These are phyloP conservation scores for Alternaria metachromatica DNA, from an alignment of 2,329 filamentous ascomycete species.

Conservation along the genomic window DNA sequence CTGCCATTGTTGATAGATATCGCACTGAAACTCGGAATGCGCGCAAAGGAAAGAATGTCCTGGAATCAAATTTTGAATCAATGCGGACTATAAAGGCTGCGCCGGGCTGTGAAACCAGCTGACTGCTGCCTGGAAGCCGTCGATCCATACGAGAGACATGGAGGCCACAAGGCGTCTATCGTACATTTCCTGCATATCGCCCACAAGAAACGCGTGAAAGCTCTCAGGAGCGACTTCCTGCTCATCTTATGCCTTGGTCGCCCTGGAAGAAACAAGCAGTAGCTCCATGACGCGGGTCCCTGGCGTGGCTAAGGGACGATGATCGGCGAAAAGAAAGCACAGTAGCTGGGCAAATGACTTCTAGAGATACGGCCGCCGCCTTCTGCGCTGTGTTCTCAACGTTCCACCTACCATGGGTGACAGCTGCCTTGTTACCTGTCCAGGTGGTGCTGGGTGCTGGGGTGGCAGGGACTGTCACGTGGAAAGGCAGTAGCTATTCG, in stretches of 20 bases:
- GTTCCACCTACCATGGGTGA: background rate
- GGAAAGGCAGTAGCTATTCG: conserved; percentile 3
- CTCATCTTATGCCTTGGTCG: background rate
- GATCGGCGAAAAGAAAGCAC: background rate
- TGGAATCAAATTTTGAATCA: background rate
- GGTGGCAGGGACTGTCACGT: conserved; percentile 21
- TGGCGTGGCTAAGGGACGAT: background rate
- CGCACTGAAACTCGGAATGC: background rate
- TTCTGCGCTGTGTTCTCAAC: background rate
- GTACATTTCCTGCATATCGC: background rate
- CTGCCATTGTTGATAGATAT: conserved; percentile 1
- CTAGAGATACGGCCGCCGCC: background rate
- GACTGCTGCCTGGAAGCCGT: conserved; percentile 10
- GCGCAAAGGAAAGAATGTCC: background rate
- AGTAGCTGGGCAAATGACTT: background rate
- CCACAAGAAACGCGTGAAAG: background rate
- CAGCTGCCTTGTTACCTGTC: conserved; percentile 2
- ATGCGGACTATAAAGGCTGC: background rate
- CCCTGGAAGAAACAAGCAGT: background rate
- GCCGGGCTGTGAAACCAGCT: background rate
- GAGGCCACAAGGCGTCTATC: background rate
- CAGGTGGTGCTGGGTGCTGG: background rate
- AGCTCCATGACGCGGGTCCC: background rate
- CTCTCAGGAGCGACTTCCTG: background rate
- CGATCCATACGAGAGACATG: background rate